Conservation (phyloP, 2,329 filamentous ascomycete genomes). For the Aspergillus sp. region DNA sequence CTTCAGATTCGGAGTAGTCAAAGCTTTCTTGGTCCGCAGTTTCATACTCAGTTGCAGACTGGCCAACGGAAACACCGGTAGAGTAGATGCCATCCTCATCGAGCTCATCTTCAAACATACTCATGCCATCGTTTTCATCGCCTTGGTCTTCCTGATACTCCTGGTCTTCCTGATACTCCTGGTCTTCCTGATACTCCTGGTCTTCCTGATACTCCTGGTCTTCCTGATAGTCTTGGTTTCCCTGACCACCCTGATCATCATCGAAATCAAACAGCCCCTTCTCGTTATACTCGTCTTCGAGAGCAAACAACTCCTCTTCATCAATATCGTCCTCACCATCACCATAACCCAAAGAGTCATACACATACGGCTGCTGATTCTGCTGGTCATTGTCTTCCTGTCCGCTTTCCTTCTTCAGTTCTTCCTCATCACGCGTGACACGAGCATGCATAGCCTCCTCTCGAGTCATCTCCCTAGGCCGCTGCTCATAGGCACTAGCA, state of each 20-base stretch:
- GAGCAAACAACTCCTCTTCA: background rate
- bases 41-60: background rate
- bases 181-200: background rate
- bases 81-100: no score
- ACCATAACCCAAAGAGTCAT: background rate
- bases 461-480: background rate
- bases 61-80: background rate
- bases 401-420: background rate
- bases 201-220: background rate
- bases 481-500: constrained; percentile 1
- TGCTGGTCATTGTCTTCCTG: background rate
- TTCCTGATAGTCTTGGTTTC: no score
- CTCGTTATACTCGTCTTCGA: background rate
- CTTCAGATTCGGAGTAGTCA: background rate
- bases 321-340: no score
- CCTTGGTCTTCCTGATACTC: background rate
- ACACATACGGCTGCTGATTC: background rate
- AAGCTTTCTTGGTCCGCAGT: background rate
- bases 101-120: no score
- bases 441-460: constrained; percentile 9
- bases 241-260: no score
- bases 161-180: background rate
- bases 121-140: no score
- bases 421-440: constrained; percentile 8
- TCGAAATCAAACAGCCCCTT: background rate